Evolutionary conservation across 768 basidiomycete species (phyloP).

Genomic region (Coprinopsis strossmayeri): DNA sequence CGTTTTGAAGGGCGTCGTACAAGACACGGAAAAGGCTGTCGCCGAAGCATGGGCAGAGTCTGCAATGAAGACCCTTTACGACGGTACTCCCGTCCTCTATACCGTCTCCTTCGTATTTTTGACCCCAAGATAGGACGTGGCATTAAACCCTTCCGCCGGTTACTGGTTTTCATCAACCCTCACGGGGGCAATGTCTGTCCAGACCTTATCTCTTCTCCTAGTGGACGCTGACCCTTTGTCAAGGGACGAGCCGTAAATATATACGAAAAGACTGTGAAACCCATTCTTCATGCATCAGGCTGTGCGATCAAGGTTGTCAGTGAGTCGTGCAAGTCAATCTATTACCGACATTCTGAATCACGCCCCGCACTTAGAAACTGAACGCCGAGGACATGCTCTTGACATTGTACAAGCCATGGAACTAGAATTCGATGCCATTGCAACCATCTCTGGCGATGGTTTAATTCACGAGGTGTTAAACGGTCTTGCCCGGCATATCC

Average conservation of each 20-base stretch:
- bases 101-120: no score
- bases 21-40: constrained; percentile 27
- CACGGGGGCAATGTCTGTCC: constrained; percentile 64
- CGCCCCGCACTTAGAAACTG: no score
- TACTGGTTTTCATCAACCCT: constrained; percentile 78
- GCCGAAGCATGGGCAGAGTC: constrained; percentile 44
- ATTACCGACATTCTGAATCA: no score
- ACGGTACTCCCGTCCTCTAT: no score
- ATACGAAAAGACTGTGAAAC: constrained; percentile 56
- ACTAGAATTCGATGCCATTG: constrained; percentile 64
- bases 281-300: constrained; percentile 62
- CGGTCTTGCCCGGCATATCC: constrained; percentile 63
- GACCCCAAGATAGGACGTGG: constrained; percentile 31
- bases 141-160: constrained; percentile 42
- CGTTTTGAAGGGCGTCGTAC: constrained; percentile 29
- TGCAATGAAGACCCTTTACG: constrained; percentile 55
- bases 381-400: constrained; percentile 53
- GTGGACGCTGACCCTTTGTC: constrained; percentile 1
- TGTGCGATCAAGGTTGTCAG: constrained; percentile 59
- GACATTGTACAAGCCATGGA: constrained; percentile 53
- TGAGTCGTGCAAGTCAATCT: constrained; percentile 26
- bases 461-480: constrained; percentile 80
- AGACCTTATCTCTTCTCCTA: background rate
- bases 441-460: constrained; percentile 80
- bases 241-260: constrained; percentile 58